These are phyloP conservation scores for Chytridium lagenaria DNA, from an alignment of 371 early-diverging fungal genomes.

Conservation along the genomic window DNA sequence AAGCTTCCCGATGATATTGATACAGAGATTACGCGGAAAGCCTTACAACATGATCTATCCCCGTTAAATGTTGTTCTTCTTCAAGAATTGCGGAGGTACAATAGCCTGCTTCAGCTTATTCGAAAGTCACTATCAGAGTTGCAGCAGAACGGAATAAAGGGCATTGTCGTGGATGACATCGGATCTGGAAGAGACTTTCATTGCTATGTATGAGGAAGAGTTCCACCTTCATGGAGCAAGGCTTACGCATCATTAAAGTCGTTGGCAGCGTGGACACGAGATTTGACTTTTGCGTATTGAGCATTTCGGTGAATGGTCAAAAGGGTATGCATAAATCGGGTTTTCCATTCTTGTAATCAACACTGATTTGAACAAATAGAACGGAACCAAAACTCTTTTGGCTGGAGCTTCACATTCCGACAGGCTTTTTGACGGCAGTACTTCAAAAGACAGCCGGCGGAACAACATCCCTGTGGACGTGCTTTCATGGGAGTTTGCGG, in stretches of 20 bases:
- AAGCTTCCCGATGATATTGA: slow-evolving; percentile 57
- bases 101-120: slow-evolving; percentile 52
- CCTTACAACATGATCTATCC: slow-evolving; percentile 48
- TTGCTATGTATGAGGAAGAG: slow-evolving; percentile 52
- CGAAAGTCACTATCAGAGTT: slow-evolving; percentile 49
- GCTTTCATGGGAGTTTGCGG: slow-evolving; percentile 61
- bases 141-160: slow-evolving; percentile 62
- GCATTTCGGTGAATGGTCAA: slow-evolving; percentile 62
- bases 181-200: slow-evolving; percentile 59
- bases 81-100: slow-evolving; percentile 61
- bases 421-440: slow-evolving; percentile 61
- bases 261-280: slow-evolving; percentile 57
- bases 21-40: slow-evolving; percentile 50
- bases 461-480: slow-evolving; percentile 58
- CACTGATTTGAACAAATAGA: slow-evolving; percentile 38
- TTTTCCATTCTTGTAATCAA: slow-evolving; percentile 9
- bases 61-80: slow-evolving; percentile 60
- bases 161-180: slow-evolving; percentile 64
- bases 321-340: slow-evolving; percentile 47
- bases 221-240: slow-evolving; percentile 58
- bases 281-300: slow-evolving; percentile 56
- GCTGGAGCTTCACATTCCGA: slow-evolving; percentile 63
- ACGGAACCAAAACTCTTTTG: slow-evolving; percentile 57
- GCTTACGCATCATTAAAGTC: slow-evolving; percentile 59
- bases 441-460: slow-evolving; percentile 57